A percentile compares a stretch with the other conserved stretches of the same genome.
phyloP scores from a whole-genome alignment of 805 yeast genomes.

The Saturnispora bothae region DNA sequence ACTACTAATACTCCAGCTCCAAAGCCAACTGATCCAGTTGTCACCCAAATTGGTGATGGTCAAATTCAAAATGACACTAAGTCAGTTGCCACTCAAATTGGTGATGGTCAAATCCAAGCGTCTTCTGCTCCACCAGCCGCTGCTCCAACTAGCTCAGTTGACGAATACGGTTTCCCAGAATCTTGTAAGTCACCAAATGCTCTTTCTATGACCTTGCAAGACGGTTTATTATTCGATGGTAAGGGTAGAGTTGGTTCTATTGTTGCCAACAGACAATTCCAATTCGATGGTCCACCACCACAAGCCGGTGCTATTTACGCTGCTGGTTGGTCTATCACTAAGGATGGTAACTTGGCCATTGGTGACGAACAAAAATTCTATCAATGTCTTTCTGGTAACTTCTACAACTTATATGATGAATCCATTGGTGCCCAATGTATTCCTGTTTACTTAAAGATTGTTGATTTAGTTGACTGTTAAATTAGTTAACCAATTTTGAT shows the following conservation, averaged over 20 bases:
- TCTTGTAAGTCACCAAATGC: slow-evolving; percentile 30
- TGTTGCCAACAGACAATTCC: slow-evolving; percentile 56
- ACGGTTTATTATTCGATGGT: slow-evolving; percentile 33
- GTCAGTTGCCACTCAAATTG: slow-evolving; percentile 29
- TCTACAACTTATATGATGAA: slow-evolving; percentile 49
- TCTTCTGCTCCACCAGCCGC: slow-evolving; percentile 28
- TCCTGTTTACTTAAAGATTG: slow-evolving; percentile 34
- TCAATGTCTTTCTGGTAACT: slow-evolving; percentile 46
- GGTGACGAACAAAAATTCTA: slow-evolving; percentile 40
- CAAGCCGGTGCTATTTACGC: slow-evolving; percentile 48
- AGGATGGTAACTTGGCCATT: slow-evolving; percentile 38
- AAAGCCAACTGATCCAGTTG: slow-evolving; percentile 26
- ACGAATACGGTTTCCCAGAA: slow-evolving; percentile 19
- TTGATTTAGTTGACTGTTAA: slow-evolving; percentile 33
- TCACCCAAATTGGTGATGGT: slow-evolving; percentile 49
- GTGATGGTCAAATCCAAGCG: slow-evolving; percentile 23
- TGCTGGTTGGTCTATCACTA: slow-evolving; percentile 41
- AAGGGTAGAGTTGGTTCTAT: slow-evolving; percentile 47
- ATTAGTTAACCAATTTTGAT: no score
- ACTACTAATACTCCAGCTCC: slow-evolving; percentile 21
- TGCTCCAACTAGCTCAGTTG: slow-evolving; percentile 18
- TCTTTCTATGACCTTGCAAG: slow-evolving; percentile 34
- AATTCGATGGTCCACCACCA: slow-evolving; percentile 57
- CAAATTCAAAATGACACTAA: slow-evolving; percentile 29
- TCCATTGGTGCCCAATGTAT: slow-evolving; percentile 36